Evolutionary conservation across 495 filamentous ascomycete species (phyloP).

Genomic region (Staphylotrichum longicolle): DNA sequence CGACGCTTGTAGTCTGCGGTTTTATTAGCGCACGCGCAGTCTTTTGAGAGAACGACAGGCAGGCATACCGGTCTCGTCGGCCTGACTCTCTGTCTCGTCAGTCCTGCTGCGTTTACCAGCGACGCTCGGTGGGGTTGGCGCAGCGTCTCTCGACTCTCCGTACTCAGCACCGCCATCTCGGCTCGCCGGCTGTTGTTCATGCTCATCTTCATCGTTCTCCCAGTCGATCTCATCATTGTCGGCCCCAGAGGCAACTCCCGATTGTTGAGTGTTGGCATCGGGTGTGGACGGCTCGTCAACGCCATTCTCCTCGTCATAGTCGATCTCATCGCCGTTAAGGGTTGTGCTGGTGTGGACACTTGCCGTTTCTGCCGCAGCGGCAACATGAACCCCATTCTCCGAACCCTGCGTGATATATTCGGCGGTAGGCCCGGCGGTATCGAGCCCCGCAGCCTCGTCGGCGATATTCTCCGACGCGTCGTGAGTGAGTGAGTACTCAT

Average conservation of each 20-base stretch:
- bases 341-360: slow-evolving; percentile 42
- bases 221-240: slow-evolving; percentile 47
- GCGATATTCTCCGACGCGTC: neutral
- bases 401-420: slow-evolving; percentile 16
- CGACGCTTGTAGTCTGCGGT: slow-evolving; percentile 50
- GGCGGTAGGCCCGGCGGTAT: slow-evolving; percentile 12
- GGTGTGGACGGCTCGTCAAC: slow-evolving; percentile 20
- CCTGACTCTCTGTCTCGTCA: slow-evolving; percentile 33
- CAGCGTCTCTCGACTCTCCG: slow-evolving; percentile 19
- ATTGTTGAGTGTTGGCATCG: slow-evolving; percentile 16
- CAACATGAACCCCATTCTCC: neutral
- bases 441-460: slow-evolving; percentile 8
- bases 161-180: slow-evolving; percentile 34
- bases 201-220: slow-evolving; percentile 40
- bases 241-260: slow-evolving; percentile 3
- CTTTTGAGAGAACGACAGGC: neutral
- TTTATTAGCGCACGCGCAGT: slow-evolving; percentile 27
- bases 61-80: slow-evolving; percentile 43
- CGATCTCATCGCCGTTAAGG: slow-evolving; percentile 49
- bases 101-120: slow-evolving; percentile 32
- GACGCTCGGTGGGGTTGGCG: slow-evolving; percentile 19
- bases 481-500: slow-evolving; percentile 7
- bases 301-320: slow-evolving; percentile 43
- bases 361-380: slow-evolving; percentile 12
- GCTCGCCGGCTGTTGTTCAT: slow-evolving; percentile 22